Evolutionary conservation across 73 alveolate genomes (phyloP).

Genomic region (Tetrahymena malaccensis): DNA sequence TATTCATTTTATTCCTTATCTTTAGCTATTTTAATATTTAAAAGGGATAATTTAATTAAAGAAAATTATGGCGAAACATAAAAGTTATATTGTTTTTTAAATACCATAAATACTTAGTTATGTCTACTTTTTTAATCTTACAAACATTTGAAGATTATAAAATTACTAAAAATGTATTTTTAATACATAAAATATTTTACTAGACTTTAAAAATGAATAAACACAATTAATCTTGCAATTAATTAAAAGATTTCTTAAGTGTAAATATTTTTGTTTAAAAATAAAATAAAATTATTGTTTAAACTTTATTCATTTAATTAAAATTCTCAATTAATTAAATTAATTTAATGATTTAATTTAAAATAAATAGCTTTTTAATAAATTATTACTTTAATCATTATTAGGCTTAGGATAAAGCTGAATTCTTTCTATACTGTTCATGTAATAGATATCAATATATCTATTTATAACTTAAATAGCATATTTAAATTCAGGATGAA

Average conservation of each 20-base stretch:
- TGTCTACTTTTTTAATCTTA: no score
- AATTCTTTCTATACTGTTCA: neutral
- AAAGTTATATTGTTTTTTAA: neutral
- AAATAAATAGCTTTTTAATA: neutral
- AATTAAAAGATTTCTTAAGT: no score
- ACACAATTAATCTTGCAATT: no score
- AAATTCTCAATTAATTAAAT: neutral
- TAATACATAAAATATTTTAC: no score
- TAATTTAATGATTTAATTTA: neutral
- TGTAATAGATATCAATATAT: neutral
- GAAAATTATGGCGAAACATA: no score
- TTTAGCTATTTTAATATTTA: neutral
- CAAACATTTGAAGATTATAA: no score
- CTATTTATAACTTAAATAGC: slow-evolving; percentile 28
- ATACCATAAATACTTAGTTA: neutral
- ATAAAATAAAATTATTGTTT: no score
- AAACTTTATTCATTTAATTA: no score
- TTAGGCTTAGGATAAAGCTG: neutral
- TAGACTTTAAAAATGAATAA: no score
- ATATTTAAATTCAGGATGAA: slow-evolving; percentile 32
- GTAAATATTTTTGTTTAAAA: no score
- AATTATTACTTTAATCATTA: neutral
- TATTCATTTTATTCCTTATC: neutral
- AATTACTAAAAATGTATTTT: no score
- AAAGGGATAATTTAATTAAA: neutral